These are phyloP conservation scores for Pseudogymnoascus pannorum DNA, from an alignment of 2,329 filamentous ascomycete genomes.

Conservation along the genomic window DNA sequence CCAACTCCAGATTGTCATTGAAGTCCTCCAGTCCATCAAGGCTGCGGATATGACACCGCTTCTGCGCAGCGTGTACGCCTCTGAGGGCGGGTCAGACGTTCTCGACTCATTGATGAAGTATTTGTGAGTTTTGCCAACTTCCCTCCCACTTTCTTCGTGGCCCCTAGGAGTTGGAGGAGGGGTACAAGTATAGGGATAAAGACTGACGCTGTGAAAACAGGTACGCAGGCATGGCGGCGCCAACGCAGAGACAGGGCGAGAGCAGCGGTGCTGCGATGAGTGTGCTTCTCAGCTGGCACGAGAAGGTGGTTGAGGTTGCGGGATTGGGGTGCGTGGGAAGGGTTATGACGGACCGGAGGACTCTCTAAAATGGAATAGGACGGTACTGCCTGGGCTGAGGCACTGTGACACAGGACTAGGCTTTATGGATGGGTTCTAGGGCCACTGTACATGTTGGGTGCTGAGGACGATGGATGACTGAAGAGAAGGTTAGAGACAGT, in stretches of 20 bases:
- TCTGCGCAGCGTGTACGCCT: conserved; percentile 70
- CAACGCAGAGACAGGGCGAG: conserved; percentile 41
- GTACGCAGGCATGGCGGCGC: conserved; percentile 11
- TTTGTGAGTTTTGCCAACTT: too few relatives aligned
- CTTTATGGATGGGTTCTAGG: not conserved
- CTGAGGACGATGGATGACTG: not conserved
- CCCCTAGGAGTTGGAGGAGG: too few relatives aligned
- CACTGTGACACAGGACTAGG: not conserved
- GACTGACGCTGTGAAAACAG: not conserved
- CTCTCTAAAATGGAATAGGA: conserved; percentile 54
- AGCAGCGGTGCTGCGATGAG: conserved; percentile 88
- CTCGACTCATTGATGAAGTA: conserved; percentile 97
- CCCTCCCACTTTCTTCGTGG: not conserved
- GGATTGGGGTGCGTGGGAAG: conserved; percentile 86
- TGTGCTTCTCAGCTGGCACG: conserved; percentile 94
- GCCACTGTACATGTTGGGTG: not conserved
- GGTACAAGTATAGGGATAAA: conserved; percentile 1
- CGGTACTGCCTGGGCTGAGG: not conserved
- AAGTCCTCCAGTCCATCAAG: conserved; percentile 93
- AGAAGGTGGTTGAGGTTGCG: conserved; percentile 93
- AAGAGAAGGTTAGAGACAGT: not conserved
- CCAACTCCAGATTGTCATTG: conserved; percentile 79
- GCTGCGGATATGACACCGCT: conserved; percentile 92
- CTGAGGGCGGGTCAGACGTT: conserved; percentile 73
- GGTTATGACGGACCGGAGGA: conserved; percentile 93